Percentiles rank a stretch among this genome's conserved stretches.
Conservation (phyloP, 805 yeast genomes). For the Ogataea sp. region DNA sequence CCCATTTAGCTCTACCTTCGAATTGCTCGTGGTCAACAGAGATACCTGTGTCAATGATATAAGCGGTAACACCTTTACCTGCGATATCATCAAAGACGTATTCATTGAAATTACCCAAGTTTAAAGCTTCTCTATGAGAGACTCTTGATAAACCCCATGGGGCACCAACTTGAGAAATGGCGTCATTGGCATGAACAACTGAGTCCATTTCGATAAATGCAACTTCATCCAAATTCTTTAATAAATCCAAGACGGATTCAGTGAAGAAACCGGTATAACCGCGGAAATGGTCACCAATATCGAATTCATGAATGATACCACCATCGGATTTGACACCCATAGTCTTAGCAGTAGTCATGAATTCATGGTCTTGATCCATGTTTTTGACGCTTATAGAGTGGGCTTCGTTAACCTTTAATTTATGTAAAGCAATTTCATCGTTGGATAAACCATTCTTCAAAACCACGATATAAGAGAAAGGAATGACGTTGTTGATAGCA, state of each 20-base stretch:
- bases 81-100: constrained; percentile 66
- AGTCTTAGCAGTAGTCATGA: constrained; percentile 22
- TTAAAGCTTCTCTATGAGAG: constrained; percentile 69
- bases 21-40: constrained; percentile 69
- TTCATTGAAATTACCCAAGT: constrained; percentile 62
- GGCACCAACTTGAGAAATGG: constrained; percentile 69
- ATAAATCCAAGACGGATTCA: constrained; percentile 62
- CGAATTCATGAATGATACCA: constrained; percentile 55
- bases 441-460: constrained; percentile 58
- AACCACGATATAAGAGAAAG: constrained; percentile 78
- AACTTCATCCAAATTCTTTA: constrained; percentile 48
- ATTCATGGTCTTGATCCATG: constrained; percentile 13
- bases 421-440: constrained; percentile 55
- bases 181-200: constrained; percentile 53
- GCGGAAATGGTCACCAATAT: constrained; percentile 45
- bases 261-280: constrained; percentile 89
- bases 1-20: constrained; percentile 81
- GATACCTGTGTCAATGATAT: constrained; percentile 87
- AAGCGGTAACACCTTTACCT: constrained; percentile 80
- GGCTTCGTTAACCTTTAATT: constrained; percentile 50
- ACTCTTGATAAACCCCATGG: constrained; percentile 95
- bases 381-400: constrained; percentile 35
- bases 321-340: constrained; percentile 23
- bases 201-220: constrained; percentile 68
- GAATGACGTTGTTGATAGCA: constrained; percentile 41